Percentiles rank a stretch among this genome's conserved stretches.
Conservation (phyloP, 2,329 filamentous ascomycete genomes). For the Botrytis porri region DNA sequence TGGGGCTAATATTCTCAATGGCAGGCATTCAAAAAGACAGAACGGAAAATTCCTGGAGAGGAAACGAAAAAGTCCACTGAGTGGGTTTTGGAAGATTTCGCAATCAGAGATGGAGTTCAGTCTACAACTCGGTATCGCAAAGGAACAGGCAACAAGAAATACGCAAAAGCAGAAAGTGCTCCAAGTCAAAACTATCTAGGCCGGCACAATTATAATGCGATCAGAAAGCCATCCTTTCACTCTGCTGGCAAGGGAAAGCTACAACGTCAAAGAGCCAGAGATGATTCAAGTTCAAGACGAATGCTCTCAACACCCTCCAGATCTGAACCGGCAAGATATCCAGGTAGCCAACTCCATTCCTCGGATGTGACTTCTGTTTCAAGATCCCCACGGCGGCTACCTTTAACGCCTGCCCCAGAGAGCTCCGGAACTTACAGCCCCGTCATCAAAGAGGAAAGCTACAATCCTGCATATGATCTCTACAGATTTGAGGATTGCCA, state of each 20-base stretch:
- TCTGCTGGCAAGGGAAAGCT: conserved; percentile 26
- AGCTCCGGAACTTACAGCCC: conserved; percentile 21
- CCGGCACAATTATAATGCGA: conserved; percentile 1
- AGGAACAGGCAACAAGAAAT: conserved; percentile 42
- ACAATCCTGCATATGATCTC: conserved; percentile 29
- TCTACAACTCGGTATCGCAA: conserved; percentile 81
- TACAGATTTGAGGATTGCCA: conserved; percentile 32
- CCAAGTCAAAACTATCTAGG: neutral
- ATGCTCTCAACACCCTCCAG: neutral
- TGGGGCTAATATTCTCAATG: conserved; percentile 10
- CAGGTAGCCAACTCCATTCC: neutral
- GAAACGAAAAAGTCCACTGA: conserved; percentile 65
- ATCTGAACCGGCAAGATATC: neutral
- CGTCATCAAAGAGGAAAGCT: conserved; percentile 21
- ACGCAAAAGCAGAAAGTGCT: conserved; percentile 22
- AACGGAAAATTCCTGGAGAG: conserved; percentile 42
- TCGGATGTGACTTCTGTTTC: conserved; percentile 16
- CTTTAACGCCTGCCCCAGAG: conserved; percentile 28
- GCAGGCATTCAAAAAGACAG: conserved; percentile 55
- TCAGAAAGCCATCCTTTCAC: conserved; percentile 11
- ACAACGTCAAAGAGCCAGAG: conserved; percentile 25
- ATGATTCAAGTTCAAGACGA: conserved; percentile 21
- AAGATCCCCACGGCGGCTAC: conserved; percentile 19
- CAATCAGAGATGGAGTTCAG: conserved; percentile 68
- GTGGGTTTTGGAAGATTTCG: conserved; percentile 74